A percentile compares a stretch with the other conserved stretches of the same genome.
Evolutionary conservation across 2,329 filamentous ascomycete genomes (phyloP).

Genomic region (Sporothrix dimorphospora): DNA sequence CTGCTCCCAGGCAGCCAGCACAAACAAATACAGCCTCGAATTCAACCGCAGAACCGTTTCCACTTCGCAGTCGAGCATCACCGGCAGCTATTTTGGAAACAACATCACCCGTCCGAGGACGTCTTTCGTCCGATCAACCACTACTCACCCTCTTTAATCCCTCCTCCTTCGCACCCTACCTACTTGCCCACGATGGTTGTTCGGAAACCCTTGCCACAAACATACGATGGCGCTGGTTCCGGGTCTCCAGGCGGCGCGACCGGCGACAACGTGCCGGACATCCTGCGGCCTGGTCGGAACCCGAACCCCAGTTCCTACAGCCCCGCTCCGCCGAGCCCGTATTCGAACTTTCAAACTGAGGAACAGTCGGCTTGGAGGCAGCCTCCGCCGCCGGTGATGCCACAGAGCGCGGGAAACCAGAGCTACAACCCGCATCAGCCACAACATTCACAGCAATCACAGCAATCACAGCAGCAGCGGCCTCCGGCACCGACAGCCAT

Average conservation of each 20-base stretch:
- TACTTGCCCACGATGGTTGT: conserved; percentile 45
- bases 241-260: conserved; percentile 12
- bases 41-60: neutral
- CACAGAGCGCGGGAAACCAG: neutral
- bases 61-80: neutral
- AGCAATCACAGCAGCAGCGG: conserved; percentile 6
- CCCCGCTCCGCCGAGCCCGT: conserved; percentile 28
- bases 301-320: neutral
- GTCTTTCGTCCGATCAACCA: neutral
- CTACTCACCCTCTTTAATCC: neutral
- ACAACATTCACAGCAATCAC: no score
- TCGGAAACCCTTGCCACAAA: conserved; percentile 45
- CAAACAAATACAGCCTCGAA: neutral
- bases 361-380: conserved; percentile 45
- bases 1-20: neutral
- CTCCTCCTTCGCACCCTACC: neutral
- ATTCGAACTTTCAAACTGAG: conserved; percentile 38
- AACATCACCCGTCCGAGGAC: neutral
- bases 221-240: conserved; percentile 38
- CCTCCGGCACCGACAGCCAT: conserved; percentile 35
- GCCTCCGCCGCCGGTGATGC: conserved; percentile 13
- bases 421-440: neutral
- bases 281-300: conserved; percentile 41
- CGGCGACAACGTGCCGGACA: conserved; percentile 38
- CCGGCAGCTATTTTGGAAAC: neutral